A percentile compares a stretch with the other conserved stretches of the same genome.
Evolutionary conservation across 257 asterid genomes (phyloP).

Genomic region (Jacaranda mimosifolia): DNA sequence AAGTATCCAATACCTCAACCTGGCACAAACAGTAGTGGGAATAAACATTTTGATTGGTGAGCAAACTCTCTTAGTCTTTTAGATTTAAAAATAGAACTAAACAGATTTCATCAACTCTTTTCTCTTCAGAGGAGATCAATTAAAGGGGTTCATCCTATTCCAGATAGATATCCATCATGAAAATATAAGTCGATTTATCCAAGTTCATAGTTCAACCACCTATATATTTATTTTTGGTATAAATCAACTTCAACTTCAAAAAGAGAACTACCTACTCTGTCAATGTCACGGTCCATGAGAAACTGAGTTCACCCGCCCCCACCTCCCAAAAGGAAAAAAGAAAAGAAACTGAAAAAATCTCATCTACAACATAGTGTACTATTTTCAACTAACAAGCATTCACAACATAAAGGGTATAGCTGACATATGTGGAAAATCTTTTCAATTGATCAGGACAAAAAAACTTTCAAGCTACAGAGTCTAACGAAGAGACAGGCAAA

Average conservation of each 20-base stretch:
- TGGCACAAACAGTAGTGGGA: background rate
- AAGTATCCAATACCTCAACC: too few species aligned
- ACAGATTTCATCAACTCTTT: background rate
- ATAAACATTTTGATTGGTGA: background rate
- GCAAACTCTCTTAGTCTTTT: background rate
- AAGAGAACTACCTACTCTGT: background rate
- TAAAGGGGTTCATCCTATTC: background rate
- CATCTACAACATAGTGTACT: conserved; percentile 4
- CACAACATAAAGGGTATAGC: background rate
- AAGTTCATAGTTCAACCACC: background rate
- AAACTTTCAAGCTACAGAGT: background rate
- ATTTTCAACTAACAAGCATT: background rate
- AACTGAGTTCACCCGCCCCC: background rate
- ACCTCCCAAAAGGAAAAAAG: background rate
- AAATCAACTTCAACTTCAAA: background rate
- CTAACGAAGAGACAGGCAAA: conserved; percentile 1
- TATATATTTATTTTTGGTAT: background rate
- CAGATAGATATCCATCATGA: too few species aligned
- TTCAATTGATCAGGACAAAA: background rate
- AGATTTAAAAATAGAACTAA: too few species aligned
- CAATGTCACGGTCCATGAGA: background rate
- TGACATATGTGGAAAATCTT: background rate
- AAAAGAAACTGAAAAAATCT: background rate
- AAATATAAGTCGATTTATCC: too few species aligned
- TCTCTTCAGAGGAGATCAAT: background rate